These are phyloP conservation scores for Eurotiales sp. DNA, from an alignment of 2,329 filamentous ascomycete species.

Conservation along the genomic window DNA sequence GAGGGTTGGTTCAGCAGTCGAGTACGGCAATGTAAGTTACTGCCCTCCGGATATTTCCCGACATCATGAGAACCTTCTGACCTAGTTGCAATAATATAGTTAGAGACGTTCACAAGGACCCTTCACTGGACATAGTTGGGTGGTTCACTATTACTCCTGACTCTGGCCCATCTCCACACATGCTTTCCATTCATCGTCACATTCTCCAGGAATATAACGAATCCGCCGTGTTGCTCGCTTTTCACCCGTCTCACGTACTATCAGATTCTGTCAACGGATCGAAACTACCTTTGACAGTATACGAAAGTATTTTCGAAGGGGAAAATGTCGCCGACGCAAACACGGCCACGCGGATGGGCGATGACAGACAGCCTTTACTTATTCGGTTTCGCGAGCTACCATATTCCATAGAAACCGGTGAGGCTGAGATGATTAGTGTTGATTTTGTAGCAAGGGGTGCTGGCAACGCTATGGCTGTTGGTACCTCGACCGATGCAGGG, in stretches of 20 bases:
- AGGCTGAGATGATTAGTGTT: constrained; percentile 96
- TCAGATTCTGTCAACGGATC: constrained; percentile 60
- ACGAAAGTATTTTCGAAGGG: constrained; percentile 78
- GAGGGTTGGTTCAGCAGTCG: constrained; percentile 70
- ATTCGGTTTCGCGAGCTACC: constrained; percentile 78
- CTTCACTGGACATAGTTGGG: constrained; percentile 79
- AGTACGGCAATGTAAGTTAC: constrained; percentile 73
- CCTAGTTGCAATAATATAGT: constrained; percentile 51
- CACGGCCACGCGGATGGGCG: constrained; percentile 69
- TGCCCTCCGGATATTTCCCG: not conserved
- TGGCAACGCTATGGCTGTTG: constrained; percentile 68
- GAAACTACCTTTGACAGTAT: constrained; percentile 84
- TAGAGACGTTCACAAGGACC: constrained; percentile 81
- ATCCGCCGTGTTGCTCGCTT: constrained; percentile 79
- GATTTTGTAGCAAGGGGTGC: constrained; percentile 86
- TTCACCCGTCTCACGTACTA: constrained; percentile 64
- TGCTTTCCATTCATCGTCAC: constrained; percentile 73
- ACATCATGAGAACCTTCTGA: constrained; percentile 12
- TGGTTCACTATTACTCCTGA: constrained; percentile 81
- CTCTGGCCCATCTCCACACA: constrained; percentile 63
- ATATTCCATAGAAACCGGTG: constrained; percentile 87
- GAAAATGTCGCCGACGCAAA: constrained; percentile 56
- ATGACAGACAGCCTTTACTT: constrained; percentile 54
- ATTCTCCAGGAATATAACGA: constrained; percentile 75
- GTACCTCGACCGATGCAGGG: constrained; percentile 19